phyloP scores from a whole-genome alignment of 495 filamentous ascomycete species.

The Filosporella fistucella region DNA sequence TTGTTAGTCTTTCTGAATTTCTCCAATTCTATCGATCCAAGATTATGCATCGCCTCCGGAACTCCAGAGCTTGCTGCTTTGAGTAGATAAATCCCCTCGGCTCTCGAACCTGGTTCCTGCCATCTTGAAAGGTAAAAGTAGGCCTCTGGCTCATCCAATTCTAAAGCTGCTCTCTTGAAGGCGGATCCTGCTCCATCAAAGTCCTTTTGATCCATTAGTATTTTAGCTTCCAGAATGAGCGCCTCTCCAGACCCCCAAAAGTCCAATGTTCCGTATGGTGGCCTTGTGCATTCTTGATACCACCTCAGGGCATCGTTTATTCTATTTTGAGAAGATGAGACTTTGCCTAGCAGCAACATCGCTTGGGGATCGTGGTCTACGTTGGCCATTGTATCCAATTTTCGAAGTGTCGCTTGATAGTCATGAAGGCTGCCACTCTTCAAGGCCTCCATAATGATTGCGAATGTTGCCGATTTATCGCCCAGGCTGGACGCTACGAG shows the following conservation, averaged over 20 bases:
- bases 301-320: constrained; percentile 14
- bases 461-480: constrained; percentile 18
- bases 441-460: constrained; percentile 12
- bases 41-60: constrained; percentile 17
- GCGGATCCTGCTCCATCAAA: constrained; percentile 6
- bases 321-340: not conserved
- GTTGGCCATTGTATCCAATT: constrained; percentile 14
- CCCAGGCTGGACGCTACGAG: constrained; percentile 17
- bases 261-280: constrained; percentile 7
- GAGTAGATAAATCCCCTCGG: constrained; percentile 16
- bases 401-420: constrained; percentile 4
- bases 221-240: constrained; percentile 11
- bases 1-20: constrained; percentile 2
- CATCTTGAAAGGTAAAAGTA: constrained; percentile 21
- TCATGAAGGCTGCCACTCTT: not conserved
- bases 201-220: not conserved
- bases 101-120: constrained; percentile 2
- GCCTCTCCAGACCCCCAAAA: constrained; percentile 17
- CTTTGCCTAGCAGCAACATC: constrained; percentile 19
- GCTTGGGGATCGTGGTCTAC: constrained; percentile 15
- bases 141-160: constrained; percentile 18
- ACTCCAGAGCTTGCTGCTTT: constrained; percentile 21
- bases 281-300: constrained; percentile 14
- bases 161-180: constrained; percentile 18
- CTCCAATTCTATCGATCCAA: constrained; percentile 12